Conservation (phyloP, 2,329 filamentous ascomycete genomes). For the Pseudogymnoascus sp. region DNA sequence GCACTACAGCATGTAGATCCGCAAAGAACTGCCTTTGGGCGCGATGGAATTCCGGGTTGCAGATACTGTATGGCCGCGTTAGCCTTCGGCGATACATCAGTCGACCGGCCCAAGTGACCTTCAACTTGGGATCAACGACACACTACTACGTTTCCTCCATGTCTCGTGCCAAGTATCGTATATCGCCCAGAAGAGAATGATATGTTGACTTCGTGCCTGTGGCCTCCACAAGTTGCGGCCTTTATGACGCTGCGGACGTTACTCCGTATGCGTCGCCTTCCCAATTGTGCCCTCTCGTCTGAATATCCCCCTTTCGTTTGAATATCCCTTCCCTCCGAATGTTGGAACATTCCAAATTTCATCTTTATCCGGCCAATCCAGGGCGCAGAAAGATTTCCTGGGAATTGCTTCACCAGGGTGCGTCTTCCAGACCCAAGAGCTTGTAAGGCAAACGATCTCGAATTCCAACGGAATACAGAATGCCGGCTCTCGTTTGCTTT, state of each 20-base stretch:
- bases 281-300: not conserved
- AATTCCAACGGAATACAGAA: not conserved
- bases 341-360: not conserved
- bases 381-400: not conserved
- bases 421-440: not conserved
- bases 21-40: not conserved
- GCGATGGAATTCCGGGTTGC: conserved; percentile 2
- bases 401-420: not conserved
- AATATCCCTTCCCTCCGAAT: not conserved
- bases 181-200: conserved; percentile 1
- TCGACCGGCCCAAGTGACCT: not conserved
- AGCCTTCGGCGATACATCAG: not conserved
- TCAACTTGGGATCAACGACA: not conserved
- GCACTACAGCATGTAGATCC: not conserved
- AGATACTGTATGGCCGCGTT: conserved; percentile 5
- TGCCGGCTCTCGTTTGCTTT: not conserved
- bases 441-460: not conserved
- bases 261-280: not conserved
- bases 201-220: not conserved
- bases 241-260: not conserved
- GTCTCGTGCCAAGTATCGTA: not conserved
- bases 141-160: conserved; percentile 1
- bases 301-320: not conserved
- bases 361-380: not conserved
- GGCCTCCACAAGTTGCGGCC: not conserved